Conservation (phyloP, 2,329 filamentous ascomycete species). For the Fusarium acutatum region DNA sequence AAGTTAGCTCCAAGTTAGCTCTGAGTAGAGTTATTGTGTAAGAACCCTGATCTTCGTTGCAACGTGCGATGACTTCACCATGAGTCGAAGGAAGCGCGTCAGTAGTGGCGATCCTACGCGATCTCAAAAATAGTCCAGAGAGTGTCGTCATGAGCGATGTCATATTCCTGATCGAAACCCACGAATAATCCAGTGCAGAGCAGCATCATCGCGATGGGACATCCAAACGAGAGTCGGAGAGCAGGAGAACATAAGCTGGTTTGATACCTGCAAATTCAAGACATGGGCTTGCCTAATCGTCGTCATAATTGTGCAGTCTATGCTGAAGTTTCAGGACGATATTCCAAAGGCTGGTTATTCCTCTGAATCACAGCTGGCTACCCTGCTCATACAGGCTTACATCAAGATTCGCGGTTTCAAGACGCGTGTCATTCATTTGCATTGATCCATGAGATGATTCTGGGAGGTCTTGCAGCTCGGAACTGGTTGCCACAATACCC, state of each 20-base stretch:
- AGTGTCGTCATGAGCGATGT: conserved; percentile 17
- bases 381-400: background rate
- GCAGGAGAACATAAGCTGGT: background rate
- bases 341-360: background rate
- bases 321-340: background rate
- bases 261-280: background rate
- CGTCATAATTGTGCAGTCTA: conserved; percentile 2
- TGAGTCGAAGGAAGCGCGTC: background rate
- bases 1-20: background rate
- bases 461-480: background rate
- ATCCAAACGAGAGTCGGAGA: background rate
- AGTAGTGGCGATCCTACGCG: background rate
- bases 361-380: background rate
- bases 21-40: background rate
- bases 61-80: conserved; percentile 8
- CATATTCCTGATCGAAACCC: conserved; percentile 4
- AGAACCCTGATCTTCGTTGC: background rate
- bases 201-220: background rate
- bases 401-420: background rate
- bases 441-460: background rate
- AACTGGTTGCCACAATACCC: background rate
- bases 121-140: background rate
- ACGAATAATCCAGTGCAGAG: background rate
- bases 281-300: background rate
- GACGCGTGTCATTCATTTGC: background rate